A percentile compares a stretch with the other conserved stretches of the same genome.
Conservation (phyloP, 106 monocot genomes). For the Alisma plantagoaquatica region DNA sequence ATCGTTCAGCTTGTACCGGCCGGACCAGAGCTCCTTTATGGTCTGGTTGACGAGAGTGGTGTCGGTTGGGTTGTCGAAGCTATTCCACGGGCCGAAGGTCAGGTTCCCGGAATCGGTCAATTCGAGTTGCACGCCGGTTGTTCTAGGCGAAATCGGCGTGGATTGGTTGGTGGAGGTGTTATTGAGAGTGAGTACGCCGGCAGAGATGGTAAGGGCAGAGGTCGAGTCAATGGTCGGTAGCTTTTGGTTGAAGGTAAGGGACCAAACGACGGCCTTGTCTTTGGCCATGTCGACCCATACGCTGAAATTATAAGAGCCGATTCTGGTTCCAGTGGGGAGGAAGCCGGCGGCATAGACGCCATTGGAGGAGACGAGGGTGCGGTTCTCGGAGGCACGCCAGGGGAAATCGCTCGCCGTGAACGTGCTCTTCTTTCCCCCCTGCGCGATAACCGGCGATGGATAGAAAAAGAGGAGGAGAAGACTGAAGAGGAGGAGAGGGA, state of each 20-base stretch:
- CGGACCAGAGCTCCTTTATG: conserved; percentile 4
- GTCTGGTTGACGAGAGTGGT: conserved; percentile 44
- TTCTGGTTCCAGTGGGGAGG: background rate
- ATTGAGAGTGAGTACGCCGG: conserved; percentile 12
- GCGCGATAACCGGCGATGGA: background rate
- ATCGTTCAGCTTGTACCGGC: conserved; percentile 20
- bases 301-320: conserved; percentile 20
- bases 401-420: background rate
- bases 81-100: conserved; percentile 27
- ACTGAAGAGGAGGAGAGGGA: background rate
- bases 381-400: conserved; percentile 30
- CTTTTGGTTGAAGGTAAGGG: too few species aligned
- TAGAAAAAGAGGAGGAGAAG: background rate
- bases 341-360: conserved; percentile 51
- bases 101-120: conserved; percentile 18
- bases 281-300: conserved; percentile 24
- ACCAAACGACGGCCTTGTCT: conserved; percentile 20
- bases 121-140: too few species aligned
- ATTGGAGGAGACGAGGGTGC: conserved; percentile 35
- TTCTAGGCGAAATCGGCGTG: too few species aligned
- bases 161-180: conserved; percentile 1
- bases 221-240: conserved; percentile 1
- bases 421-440: too few species aligned
- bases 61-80: conserved; percentile 29
- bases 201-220: conserved; percentile 22